Evolutionary conservation across 1,284 basidiomycete species (phyloP), one percentile per base, ranked within the genome.

Genomic region (Cryptococcus neoformans): DNA sequence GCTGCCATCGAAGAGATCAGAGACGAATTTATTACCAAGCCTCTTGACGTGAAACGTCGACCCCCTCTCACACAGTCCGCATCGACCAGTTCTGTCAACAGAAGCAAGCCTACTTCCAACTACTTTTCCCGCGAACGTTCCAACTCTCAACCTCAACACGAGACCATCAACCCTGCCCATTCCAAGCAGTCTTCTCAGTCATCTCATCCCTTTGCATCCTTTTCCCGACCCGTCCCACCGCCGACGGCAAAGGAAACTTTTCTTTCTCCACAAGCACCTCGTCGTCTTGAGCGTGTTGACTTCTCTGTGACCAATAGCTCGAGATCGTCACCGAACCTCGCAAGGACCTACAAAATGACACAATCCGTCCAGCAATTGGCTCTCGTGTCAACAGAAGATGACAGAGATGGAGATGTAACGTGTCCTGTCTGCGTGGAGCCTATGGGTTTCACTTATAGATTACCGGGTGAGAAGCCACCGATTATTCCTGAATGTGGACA

Each of bases 401-500:
- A 67, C 35, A 58, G 54, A 7, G 68, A 73, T 36, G 28, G 28
- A 28, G 72, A 71, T 28, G 69, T 74, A 47, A 70, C 55, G n/a
- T 79, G 78, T 48, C 76, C 77, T 0, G 68, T 79, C 12, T 79
- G 78, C 58, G 71, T 73, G 12, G 77, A 78, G 56, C 72, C 70
- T 49, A 56, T 79, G 56, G 69, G 62, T 56, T 76, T 72, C 34
- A 69, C 67, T 0, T 78, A 65, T 49, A 59, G 77, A 62, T 81
- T 92, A 17, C 90, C 87, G 0, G 94, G 95, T 14, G 95, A 99
- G 79, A 97, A 95, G 73, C 91, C 94, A 1, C 93, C 97, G 71
- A 89, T 99, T 56, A 88, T 96, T 34, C 95, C 95, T 36, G 87
- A 92, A 69, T 99, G 95, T 68, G 93, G 95, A n/a, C 95, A 99